A percentile compares a stretch with the other conserved stretches of the same genome.
Evolutionary conservation across 495 filamentous ascomycete species (phyloP).

Genomic region (Glutinoglossum americanum): DNA sequence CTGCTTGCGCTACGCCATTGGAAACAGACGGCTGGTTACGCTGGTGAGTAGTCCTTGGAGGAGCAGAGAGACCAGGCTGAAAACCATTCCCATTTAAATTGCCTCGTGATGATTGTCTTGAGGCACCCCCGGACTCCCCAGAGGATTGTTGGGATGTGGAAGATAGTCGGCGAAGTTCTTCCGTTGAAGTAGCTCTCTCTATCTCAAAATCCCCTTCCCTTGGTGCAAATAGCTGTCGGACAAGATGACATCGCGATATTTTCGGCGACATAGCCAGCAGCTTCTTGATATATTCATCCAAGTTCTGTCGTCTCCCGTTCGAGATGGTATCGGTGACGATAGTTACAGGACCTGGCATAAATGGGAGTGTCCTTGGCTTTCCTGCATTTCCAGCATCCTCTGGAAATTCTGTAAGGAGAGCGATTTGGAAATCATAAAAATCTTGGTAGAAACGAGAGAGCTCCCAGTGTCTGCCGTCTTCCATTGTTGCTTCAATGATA

Average conservation of each 20-base stretch:
- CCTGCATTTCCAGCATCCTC: slow-evolving; percentile 73
- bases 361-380: slow-evolving; percentile 65
- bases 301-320: slow-evolving; percentile 70
- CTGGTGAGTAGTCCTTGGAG: slow-evolving; percentile 32
- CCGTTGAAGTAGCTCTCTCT: slow-evolving; percentile 20
- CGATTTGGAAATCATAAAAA: slow-evolving; percentile 97
- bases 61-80: slow-evolving; percentile 27
- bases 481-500: slow-evolving; percentile 76
- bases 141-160: slow-evolving; percentile 52
- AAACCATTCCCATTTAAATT: slow-evolving; percentile 41
- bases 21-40: slow-evolving; percentile 26
- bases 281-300: slow-evolving; percentile 89
- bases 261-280: slow-evolving; percentile 63
- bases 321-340: slow-evolving; percentile 96
- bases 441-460: slow-evolving; percentile 88
- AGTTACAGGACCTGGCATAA: slow-evolving; percentile 95
- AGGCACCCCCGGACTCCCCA: slow-evolving; percentile 29
- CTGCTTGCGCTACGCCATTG: slow-evolving; percentile 21
- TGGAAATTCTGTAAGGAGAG: slow-evolving; percentile 80
- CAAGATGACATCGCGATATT: slow-evolving; percentile 60
- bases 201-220: slow-evolving; percentile 84
- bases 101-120: slow-evolving; percentile 51
- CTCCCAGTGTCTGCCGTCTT: slow-evolving; percentile 83
- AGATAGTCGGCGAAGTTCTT: slow-evolving; percentile 9
- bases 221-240: slow-evolving; percentile 77